phyloP scores from a whole-genome alignment of 306 rosid genomes.

The Lagenaria siceraria region DNA sequence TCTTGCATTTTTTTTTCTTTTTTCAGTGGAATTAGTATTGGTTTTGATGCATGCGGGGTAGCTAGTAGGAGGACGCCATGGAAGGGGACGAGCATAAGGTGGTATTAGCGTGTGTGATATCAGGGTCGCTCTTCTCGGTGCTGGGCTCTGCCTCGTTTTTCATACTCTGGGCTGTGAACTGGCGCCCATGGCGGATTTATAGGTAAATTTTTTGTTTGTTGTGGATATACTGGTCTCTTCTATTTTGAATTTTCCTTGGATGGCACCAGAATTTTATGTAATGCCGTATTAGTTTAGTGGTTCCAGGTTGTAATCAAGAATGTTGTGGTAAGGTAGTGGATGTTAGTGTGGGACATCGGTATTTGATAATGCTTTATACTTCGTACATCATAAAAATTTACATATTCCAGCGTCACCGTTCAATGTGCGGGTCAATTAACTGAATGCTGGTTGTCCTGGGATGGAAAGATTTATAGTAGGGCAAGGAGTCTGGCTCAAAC shows the following conservation, averaged over 20 bases:
- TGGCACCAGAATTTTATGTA: background rate
- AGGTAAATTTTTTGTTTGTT: slow-evolving; percentile 30
- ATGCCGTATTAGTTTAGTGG: background rate
- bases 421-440: background rate
- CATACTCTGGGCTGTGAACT: slow-evolving; percentile 89
- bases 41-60: slow-evolving; percentile 52
- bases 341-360: background rate
- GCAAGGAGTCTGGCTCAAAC: background rate
- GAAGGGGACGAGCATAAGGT: slow-evolving; percentile 62
- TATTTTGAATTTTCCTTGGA: background rate
- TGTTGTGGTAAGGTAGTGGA: slow-evolving; percentile 1
- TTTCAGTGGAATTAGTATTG: slow-evolving; percentile 6
- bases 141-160: slow-evolving; percentile 71
- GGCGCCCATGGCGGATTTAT: slow-evolving; percentile 99
- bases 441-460: background rate
- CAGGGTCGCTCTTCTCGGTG: slow-evolving; percentile 73
- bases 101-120: slow-evolving; percentile 68
- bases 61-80: slow-evolving; percentile 45
- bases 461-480: background rate
- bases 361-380: background rate
- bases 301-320: background rate
- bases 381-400: background rate
- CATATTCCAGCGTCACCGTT: background rate
- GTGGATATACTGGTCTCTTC: background rate
- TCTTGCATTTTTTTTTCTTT: background rate